phyloP scores from a whole-genome alignment of 2,329 filamentous ascomycete genomes.

The Cercospora berteroae region DNA sequence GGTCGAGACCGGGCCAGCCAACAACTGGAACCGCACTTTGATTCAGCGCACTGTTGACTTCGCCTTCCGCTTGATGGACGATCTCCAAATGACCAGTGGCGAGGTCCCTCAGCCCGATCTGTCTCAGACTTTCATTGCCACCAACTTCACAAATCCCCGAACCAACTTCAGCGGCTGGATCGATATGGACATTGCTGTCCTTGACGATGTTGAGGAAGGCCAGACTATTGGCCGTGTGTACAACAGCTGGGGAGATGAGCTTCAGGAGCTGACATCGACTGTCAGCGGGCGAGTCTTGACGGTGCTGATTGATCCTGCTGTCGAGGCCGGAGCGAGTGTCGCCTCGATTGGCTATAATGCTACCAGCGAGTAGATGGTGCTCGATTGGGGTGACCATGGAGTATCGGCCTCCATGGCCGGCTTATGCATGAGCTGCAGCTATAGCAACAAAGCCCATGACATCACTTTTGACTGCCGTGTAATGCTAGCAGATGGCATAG shows the following conservation, averaged over 20 bases:
- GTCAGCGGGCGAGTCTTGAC: conserved; percentile 39
- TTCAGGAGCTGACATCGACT: conserved; percentile 38
- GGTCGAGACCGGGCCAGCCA: conserved; percentile 41
- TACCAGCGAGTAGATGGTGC: conserved; percentile 22
- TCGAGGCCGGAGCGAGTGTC: conserved; percentile 38
- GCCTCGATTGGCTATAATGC: conserved; percentile 41
- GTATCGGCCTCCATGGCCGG: neutral
- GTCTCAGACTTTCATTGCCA: conserved; percentile 33
- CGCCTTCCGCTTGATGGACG: conserved; percentile 33
- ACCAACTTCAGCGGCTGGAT: conserved; percentile 35
- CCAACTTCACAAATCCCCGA: conserved; percentile 35
- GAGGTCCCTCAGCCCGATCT: conserved; percentile 12
- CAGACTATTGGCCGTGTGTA: conserved; percentile 39
- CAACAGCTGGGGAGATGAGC: conserved; percentile 40
- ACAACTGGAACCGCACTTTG: conserved; percentile 40
- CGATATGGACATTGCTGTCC: conserved; percentile 32
- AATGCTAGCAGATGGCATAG: neutral
- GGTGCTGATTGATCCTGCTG: conserved; percentile 38
- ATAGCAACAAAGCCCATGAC: neutral
- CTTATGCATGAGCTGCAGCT: neutral
- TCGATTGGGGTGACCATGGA: neutral
- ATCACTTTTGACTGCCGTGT: neutral
- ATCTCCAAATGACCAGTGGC: conserved; percentile 28
- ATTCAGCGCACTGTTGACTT: conserved; percentile 39
- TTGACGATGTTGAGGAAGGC: conserved; percentile 39